Evolutionary conservation across 139 green algal genomes (phyloP), one percentile per base, ranked within the genome.

Genomic region (Yamagishiella unicocca): DNA sequence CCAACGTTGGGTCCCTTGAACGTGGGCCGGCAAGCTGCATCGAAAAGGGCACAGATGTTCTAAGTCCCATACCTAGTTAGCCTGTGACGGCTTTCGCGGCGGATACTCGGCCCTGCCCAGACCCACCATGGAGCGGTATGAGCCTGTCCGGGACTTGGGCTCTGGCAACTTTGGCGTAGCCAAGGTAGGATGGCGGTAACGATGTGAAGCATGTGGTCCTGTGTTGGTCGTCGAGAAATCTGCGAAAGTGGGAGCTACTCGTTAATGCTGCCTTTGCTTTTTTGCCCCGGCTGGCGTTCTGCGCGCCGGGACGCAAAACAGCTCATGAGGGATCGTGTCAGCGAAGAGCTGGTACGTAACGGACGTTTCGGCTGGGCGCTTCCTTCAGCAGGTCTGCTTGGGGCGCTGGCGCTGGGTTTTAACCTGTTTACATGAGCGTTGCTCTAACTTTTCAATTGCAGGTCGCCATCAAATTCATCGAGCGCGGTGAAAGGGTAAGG

Each of bases 91-190:
- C n/a, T n/a, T n/a, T n/a, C n/a, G n/a, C n/a, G n/a, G n/a, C n/a
- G n/a, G n/a, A n/a, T n/a, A n/a, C n/a, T n/a, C n/a, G n/a, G 17
- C 50, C 50, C 58, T 35, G 58, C 58, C 64, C 31, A 7, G 64
- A 42, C 8, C 8, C 17, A 72, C 8, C 7, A 42, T 53, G 37
- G 74, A 82, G 22, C 76, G 83, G 29, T 91, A 87, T 55, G 62
- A 82, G 42, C 61, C 55, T 6, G 80, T 90, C 6, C 55, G 72
- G 10, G 95, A 99, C 46, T 96, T 99, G 68, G 97, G 97, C 29
- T 92, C 66, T 55, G 97, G 97, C n/a, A 99, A 99, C 87, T 99
- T 99, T 92, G 97, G 97, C 5, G 94, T 98, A 2, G 95, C 97
- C 2, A 97, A 97, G 62, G 80, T 86, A 12, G 42, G 77, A 10